A percentile compares a stretch with the other conserved stretches of the same genome.
Evolutionary conservation across 2,329 filamentous ascomycete species (phyloP).

Genomic region (Malbranchea zuffiana): DNA sequence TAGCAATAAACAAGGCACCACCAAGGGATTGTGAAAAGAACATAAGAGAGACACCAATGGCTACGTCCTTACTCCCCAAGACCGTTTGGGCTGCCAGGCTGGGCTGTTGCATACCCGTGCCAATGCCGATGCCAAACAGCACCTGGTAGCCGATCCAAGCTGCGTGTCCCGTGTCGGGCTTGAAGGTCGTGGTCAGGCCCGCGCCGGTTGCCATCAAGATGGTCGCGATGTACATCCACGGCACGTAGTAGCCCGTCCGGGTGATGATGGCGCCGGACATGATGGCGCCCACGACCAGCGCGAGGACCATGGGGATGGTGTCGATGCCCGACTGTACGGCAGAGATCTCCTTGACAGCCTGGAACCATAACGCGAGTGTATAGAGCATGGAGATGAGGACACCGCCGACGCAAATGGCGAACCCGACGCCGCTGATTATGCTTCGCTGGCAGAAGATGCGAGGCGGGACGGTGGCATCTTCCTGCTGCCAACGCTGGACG

Average conservation of each 20-base stretch:
- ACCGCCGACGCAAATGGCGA: conserved; percentile 5
- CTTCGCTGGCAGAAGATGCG: conserved; percentile 23
- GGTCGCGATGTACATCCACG: conserved; percentile 28
- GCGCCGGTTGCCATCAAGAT: conserved; percentile 26
- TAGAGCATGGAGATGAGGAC: conserved; percentile 12
- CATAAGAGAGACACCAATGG: conserved; percentile 16
- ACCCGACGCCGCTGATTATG: conserved; percentile 4
- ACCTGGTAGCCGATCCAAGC: conserved; percentile 34
- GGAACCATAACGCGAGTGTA: conserved; percentile 30
- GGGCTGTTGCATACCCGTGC: conserved; percentile 23
- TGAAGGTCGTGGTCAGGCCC: conserved; percentile 28
- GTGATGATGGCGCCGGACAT: conserved; percentile 24
- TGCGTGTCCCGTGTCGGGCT: conserved; percentile 21
- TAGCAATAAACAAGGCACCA: conserved; percentile 16
- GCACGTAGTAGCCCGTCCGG: conserved; percentile 30
- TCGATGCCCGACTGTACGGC: conserved; percentile 28
- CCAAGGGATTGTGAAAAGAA: conserved; percentile 16
- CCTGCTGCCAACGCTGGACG: conserved; percentile 13
- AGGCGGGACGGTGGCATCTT: conserved; percentile 22
- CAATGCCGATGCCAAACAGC: conserved; percentile 27
- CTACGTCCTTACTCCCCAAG: conserved; percentile 10
- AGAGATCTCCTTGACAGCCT: conserved; percentile 32
- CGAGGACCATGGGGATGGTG: conserved; percentile 26
- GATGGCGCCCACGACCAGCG: conserved; percentile 24
- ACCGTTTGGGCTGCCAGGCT: conserved; percentile 16